phyloP scores from a whole-genome alignment of 2,329 filamentous ascomycete genomes.

The Cladosporium sp. region DNA sequence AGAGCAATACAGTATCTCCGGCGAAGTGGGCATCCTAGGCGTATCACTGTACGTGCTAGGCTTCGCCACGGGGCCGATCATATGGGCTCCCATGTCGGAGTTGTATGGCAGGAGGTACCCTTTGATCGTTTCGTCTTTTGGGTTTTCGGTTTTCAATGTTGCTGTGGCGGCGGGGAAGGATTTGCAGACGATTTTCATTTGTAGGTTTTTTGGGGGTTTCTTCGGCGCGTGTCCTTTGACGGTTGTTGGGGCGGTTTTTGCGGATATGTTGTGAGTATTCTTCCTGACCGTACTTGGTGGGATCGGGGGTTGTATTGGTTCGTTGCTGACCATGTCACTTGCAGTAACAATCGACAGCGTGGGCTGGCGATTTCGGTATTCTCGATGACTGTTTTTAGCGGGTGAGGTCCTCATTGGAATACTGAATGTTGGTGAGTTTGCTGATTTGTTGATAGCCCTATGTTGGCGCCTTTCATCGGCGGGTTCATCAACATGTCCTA shows the following conservation, averaged over 20 bases:
- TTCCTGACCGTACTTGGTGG: not conserved
- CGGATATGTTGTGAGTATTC: slow-evolving; percentile 35
- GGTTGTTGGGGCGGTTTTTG: slow-evolving; percentile 40
- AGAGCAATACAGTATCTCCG: slow-evolving; percentile 37
- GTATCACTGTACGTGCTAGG: slow-evolving; percentile 42
- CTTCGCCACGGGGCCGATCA: slow-evolving; percentile 28
- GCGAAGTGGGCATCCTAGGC: slow-evolving; percentile 42
- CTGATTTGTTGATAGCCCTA: slow-evolving; percentile 25
- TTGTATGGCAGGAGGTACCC: slow-evolving; percentile 42
- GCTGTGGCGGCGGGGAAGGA: slow-evolving; percentile 40
- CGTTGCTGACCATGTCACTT: not conserved
- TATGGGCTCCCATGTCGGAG: slow-evolving; percentile 41
- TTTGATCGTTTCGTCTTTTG: slow-evolving; percentile 40
- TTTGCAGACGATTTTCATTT: slow-evolving; percentile 35
- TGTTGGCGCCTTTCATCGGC: slow-evolving; percentile 42
- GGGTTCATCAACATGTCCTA: slow-evolving; percentile 35
- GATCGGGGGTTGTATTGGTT: not conserved
- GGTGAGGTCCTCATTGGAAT: not conserved
- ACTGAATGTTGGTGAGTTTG: not conserved
- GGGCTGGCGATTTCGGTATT: slow-evolving; percentile 37
- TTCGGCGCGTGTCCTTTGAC: slow-evolving; percentile 43
- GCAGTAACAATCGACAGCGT: slow-evolving; percentile 28
- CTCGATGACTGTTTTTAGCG: slow-evolving; percentile 34
- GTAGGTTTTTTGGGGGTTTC: slow-evolving; percentile 34
- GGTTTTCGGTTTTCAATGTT: slow-evolving; percentile 44